Evolutionary conservation across 345 rosid genomes (phyloP).

Genomic region (Salix caprea): DNA sequence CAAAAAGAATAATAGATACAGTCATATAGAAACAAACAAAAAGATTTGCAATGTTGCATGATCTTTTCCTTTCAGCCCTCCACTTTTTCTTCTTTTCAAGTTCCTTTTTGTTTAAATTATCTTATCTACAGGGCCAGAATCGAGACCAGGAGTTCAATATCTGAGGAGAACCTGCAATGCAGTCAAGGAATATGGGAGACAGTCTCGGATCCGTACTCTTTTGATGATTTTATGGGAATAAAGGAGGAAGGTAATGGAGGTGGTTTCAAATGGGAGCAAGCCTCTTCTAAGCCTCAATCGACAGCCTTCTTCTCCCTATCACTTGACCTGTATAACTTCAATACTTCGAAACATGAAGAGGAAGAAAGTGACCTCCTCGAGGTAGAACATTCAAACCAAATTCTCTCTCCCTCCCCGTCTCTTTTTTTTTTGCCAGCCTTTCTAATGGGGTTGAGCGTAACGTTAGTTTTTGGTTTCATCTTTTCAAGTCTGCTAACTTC

Average conservation of each 20-base stretch:
- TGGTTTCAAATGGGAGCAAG: conserved; percentile 40
- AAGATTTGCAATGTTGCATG: conserved; percentile 18
- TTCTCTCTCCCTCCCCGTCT: background rate
- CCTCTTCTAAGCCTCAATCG: conserved; percentile 13
- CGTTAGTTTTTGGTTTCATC: conserved; percentile 22
- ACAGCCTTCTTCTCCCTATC: conserved; percentile 29
- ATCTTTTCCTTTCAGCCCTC: conserved; percentile 24
- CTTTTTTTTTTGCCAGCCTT: conserved; percentile 17
- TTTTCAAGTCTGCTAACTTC: conserved; percentile 12
- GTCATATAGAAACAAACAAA: conserved; percentile 25
- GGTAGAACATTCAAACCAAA: conserved; percentile 23
- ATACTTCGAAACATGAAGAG: conserved; percentile 16
- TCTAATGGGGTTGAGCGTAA: conserved; percentile 30
- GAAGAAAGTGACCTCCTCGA: conserved; percentile 35
- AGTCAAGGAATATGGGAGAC: conserved; percentile 40
- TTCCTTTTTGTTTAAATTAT: conserved; percentile 22
- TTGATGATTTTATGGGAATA: conserved; percentile 37
- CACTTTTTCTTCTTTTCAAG: background rate
- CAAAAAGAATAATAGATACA: conserved; percentile 8
- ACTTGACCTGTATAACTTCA: conserved; percentile 18
- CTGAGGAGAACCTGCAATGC: conserved; percentile 48
- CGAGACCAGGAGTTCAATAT: conserved; percentile 44
- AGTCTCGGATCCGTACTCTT: conserved; percentile 27
- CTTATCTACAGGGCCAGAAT: conserved; percentile 35
- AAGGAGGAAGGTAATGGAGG: conserved; percentile 29